Evolutionary conservation across 106 monocot genomes (phyloP).

Genomic region (Dioscorea alata): DNA sequence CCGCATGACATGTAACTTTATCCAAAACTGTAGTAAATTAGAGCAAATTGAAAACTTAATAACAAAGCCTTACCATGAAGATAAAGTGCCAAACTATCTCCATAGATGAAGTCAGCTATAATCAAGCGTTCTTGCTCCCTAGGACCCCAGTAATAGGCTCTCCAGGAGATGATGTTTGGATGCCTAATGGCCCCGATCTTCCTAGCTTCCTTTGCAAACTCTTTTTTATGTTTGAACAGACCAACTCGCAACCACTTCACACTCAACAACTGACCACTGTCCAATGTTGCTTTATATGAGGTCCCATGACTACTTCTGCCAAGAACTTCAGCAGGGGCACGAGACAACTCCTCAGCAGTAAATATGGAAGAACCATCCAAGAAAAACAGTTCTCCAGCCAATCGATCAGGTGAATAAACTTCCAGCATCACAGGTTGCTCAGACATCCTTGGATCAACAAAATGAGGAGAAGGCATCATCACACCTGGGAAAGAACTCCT

Average conservation of each 20-base stretch:
- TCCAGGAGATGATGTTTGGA: conserved; percentile 69
- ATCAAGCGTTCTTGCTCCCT: conserved; percentile 86
- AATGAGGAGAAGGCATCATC: conserved; percentile 28
- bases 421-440: conserved; percentile 42
- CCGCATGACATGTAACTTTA: too few species aligned
- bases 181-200: conserved; percentile 70
- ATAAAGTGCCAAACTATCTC: conserved; percentile 82
- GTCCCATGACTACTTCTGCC: conserved; percentile 96
- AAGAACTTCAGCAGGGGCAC: conserved; percentile 91
- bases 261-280: conserved; percentile 61
- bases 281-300: conserved; percentile 81
- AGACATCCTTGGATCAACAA: conserved; percentile 13
- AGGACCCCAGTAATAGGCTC: conserved; percentile 89
- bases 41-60: not conserved
- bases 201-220: conserved; percentile 88
- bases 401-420: conserved; percentile 74
- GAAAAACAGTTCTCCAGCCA: conserved; percentile 79
- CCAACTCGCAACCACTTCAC: conserved; percentile 97
- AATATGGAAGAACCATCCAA: conserved; percentile 64
- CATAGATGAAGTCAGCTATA: conserved; percentile 66
- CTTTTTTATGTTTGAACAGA: conserved; percentile 74
- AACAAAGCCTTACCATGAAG: conserved; percentile 70
- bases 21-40: not conserved
- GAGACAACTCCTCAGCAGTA: conserved; percentile 79
- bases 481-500: conserved; percentile 27